Base-by-base conservation (phyloP, 208 protist genomes). In the Trypanosoma vivax region DNA sequence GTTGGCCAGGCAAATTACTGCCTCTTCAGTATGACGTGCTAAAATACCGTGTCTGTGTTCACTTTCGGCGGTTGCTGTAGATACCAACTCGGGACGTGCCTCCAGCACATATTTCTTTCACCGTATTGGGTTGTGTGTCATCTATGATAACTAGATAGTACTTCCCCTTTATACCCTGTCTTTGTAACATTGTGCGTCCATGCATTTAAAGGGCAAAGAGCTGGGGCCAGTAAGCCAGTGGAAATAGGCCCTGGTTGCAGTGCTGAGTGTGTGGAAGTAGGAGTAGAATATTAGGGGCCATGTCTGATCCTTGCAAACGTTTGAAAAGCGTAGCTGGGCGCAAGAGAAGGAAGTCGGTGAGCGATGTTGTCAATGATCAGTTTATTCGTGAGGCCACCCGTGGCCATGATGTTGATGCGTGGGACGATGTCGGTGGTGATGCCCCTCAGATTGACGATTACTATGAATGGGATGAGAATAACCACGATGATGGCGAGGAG, bases 311-410 rank as follows among this genome's bases (percentile, higher is more conserved):
- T 14, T 21, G 50, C 2, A 16, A 19, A n/a, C 14, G 38, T 5
- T 31, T 16, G n/a, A 14, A 41, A 3, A 52, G 33, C 10, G 1
- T 29, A 1, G 43, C 29, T 24, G 30, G 28, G n/a, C 41, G 27
- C 21, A 68, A 76, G 38, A 76, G 71, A 60, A 73, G 65, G 33
- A 88, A 73, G 70, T 73, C 78, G 0, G 45, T 83, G 21, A 70
- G 80, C 4, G 79, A 92, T 13, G 53, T 77, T 9, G 65, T 88
- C 31, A 87, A 87, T 58, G 84, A 83, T 31, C 70, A 86, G 46
- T 57, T 92, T 24, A 61, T 69, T 41, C 14, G 14, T 7, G 24
- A 1, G 37, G 30, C 23, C 38, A 46, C 28, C 5, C 30, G 16
- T 14, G 11, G 0, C 14, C 39, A 31, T 50, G 57, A 48, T 25